Conservation (phyloP, 2,329 filamentous ascomycete genomes). For the Aspergillus uvarum region DNA sequence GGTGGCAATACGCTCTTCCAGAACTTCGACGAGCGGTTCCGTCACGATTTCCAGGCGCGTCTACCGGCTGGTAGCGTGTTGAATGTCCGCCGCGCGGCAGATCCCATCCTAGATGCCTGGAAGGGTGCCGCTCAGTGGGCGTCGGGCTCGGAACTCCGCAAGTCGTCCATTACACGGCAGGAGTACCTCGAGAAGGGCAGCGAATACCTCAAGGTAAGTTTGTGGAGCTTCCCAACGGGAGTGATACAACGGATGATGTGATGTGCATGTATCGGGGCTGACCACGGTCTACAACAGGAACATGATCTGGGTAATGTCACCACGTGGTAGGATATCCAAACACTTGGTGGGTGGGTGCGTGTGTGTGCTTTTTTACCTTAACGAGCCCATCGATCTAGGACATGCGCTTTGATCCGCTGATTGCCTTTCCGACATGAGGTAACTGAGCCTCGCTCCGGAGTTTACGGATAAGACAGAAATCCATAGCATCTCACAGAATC, state of each 20-base stretch:
- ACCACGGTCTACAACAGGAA: conserved; percentile 26
- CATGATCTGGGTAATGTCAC: conserved; percentile 40
- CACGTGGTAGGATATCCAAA: conserved; percentile 22
- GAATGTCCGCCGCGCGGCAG: conserved; percentile 68
- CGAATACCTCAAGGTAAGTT: conserved; percentile 80
- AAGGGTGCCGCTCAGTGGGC: conserved; percentile 88
- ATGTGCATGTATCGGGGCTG: conserved; percentile 6
- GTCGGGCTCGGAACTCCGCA: conserved; percentile 55
- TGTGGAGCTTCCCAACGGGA: not conserved
- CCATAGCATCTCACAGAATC: not conserved
- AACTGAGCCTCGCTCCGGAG: not conserved
- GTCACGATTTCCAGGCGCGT: conserved; percentile 68
- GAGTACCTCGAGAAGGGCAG: conserved; percentile 91
- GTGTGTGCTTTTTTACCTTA: not conserved
- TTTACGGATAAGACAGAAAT: not conserved
- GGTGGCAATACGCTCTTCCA: conserved; percentile 88
- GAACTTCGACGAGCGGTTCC: conserved; percentile 80
- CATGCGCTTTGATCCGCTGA: not conserved
- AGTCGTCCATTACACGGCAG: conserved; percentile 69
- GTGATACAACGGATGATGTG: not conserved
- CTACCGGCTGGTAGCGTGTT: conserved; percentile 69
- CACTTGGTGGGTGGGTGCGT: too few species aligned
- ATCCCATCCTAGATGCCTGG: conserved; percentile 87
- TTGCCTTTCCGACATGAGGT: not conserved
- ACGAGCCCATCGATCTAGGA: not conserved